Evolutionary conservation across 306 rosid species (phyloP).

Genomic region (Cucurbita pepo): DNA sequence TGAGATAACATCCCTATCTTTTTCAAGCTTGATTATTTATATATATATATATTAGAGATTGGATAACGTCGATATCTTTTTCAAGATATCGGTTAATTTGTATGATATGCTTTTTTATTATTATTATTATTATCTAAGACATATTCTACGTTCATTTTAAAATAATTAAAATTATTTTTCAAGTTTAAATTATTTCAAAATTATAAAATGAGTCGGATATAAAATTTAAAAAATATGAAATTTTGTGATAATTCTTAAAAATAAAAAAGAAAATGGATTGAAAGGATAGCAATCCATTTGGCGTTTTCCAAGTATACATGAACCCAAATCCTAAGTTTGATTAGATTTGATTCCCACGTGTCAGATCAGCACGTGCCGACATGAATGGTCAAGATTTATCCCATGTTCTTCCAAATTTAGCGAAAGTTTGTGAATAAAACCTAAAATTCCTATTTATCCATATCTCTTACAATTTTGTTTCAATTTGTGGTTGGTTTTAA

Average conservation of each 20-base stretch:
- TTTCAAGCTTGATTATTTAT: neutral
- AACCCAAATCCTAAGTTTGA: neutral
- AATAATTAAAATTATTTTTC: too few relatives aligned
- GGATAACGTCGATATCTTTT: neutral
- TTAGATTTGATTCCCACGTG: neutral
- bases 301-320: neutral
- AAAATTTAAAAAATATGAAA: too few relatives aligned
- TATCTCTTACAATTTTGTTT: neutral
- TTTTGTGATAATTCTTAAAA: too few relatives aligned
- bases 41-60: too few relatives aligned
- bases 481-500: neutral
- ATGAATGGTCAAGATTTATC: neutral
- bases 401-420: neutral
- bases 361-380: neutral
- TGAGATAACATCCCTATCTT: neutral
- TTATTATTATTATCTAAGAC: neutral
- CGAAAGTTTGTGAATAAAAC: neutral
- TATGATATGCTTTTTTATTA: neutral
- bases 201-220: too few relatives aligned
- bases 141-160: too few relatives aligned
- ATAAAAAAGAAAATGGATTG: neutral
- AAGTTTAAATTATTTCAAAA: too few relatives aligned
- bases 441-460: neutral
- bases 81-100: neutral
- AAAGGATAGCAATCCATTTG: neutral